Evolutionary conservation across 495 filamentous ascomycete species (phyloP).

Genomic region (Xylaria curta): DNA sequence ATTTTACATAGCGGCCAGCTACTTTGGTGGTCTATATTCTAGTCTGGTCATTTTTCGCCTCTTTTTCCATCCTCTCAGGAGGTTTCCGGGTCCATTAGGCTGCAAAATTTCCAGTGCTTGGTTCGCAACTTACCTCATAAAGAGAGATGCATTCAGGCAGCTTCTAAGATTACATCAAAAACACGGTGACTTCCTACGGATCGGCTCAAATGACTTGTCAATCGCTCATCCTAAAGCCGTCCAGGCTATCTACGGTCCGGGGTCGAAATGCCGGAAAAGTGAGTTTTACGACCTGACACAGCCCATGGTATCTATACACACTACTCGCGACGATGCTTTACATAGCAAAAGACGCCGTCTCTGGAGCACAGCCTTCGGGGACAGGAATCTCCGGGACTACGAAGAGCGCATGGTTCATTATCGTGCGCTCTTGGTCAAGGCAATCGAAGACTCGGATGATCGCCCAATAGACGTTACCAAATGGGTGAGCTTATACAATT

Average conservation of each 20-base stretch:
- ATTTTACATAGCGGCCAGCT: constrained; percentile 30
- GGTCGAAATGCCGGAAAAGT: constrained; percentile 40
- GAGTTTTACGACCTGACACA: constrained; percentile 41
- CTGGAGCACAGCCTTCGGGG: constrained; percentile 47
- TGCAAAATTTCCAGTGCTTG: constrained; percentile 45
- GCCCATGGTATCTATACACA: constrained; percentile 37
- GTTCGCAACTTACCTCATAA: constrained; percentile 30
- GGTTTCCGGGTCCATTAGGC: constrained; percentile 49
- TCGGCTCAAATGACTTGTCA: constrained; percentile 49
- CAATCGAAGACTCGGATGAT: constrained; percentile 3
- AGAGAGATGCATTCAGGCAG: constrained; percentile 43
- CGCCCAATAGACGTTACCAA: constrained; percentile 41
- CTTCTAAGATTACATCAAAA: constrained; percentile 33
- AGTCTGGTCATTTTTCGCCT: constrained; percentile 48
- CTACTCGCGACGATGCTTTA: constrained; percentile 37
- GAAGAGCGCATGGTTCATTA: constrained; percentile 39
- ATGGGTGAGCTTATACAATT: constrained; percentile 54
- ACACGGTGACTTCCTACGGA: constrained; percentile 52
- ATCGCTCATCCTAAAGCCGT: constrained; percentile 44
- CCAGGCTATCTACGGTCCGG: constrained; percentile 37
- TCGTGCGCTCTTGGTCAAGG: constrained; percentile 13
- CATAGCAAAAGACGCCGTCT: constrained; percentile 47
- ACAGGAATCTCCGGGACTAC: constrained; percentile 37
- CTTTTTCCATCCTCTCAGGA: constrained; percentile 43
- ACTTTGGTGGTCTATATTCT: constrained; percentile 41